phyloP scores from a whole-genome alignment of 805 yeast genomes.

The Saccharomycopsis fibuligera region DNA sequence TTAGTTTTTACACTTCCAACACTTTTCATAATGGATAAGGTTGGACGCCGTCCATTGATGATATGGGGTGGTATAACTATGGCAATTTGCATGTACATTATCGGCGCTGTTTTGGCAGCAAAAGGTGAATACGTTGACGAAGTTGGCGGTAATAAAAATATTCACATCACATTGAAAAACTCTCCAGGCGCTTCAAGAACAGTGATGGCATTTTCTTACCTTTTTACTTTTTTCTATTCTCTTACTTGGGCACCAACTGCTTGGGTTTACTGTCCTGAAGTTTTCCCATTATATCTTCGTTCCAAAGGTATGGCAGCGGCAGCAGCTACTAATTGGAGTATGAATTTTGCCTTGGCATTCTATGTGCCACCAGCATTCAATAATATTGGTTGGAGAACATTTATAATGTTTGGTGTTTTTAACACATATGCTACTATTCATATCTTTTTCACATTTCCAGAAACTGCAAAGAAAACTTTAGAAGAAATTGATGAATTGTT shows the following conservation, averaged over 20 bases:
- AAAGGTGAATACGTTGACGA: constrained; percentile 31
- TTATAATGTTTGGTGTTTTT: constrained; percentile 50
- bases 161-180: no score
- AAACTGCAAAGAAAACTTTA: constrained; percentile 58
- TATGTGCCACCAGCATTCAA: constrained; percentile 52
- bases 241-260: constrained; percentile 39
- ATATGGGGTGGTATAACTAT: constrained; percentile 44
- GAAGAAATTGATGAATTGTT: constrained; percentile 55
- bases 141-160: no score
- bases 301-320: constrained; percentile 37
- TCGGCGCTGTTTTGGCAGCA: constrained; percentile 41
- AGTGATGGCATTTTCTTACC: constrained; percentile 57
- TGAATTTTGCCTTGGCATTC: constrained; percentile 60
- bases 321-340: constrained; percentile 62
- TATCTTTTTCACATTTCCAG: constrained; percentile 62
- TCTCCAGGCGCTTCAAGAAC: constrained; percentile 48
- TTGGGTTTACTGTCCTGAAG: constrained; percentile 62
- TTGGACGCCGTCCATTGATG: constrained; percentile 64
- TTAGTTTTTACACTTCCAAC: no score
- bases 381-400: constrained; percentile 48
- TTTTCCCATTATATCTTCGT: constrained; percentile 52
- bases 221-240: constrained; percentile 39
- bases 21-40: constrained; percentile 48
- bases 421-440: constrained; percentile 34
- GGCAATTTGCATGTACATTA: constrained; percentile 29